A percentile compares a stretch with the other conserved stretches of the same genome.
Evolutionary conservation across 495 filamentous ascomycete species (phyloP).

Genomic region (Pseudomonodictys pantanalensis): DNA sequence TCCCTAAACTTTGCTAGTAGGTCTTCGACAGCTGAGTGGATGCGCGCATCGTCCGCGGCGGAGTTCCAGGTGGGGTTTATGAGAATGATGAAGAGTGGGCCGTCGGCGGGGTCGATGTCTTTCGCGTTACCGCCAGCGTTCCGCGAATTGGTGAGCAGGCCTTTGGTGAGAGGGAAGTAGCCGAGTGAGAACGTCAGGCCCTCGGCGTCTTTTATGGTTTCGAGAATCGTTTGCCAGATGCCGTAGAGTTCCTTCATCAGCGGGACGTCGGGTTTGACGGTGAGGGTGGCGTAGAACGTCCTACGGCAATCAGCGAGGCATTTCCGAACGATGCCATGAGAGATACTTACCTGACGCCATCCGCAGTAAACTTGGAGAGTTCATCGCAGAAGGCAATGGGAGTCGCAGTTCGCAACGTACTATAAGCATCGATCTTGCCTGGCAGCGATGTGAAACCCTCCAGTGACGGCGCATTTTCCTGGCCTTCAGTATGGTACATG

Average conservation of each 20-base stretch:
- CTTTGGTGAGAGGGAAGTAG: background rate
- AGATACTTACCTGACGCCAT: background rate
- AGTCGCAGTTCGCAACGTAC: background rate
- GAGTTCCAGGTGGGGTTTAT: slow-evolving; percentile 36
- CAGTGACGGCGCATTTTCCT: background rate
- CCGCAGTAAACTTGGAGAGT: background rate
- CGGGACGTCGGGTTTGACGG: background rate
- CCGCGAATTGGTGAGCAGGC: slow-evolving; percentile 1
- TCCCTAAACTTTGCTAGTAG: background rate
- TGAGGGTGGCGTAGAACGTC: background rate
- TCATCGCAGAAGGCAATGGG: slow-evolving; percentile 1
- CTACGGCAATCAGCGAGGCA: background rate
- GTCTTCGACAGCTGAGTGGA: background rate
- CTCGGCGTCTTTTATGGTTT: background rate
- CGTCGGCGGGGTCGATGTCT: slow-evolving; percentile 22
- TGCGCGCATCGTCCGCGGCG: slow-evolving; percentile 9
- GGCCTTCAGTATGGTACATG: slow-evolving; percentile 5
- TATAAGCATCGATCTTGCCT: background rate
- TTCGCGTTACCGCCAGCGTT: slow-evolving; percentile 33
- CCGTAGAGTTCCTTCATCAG: background rate
- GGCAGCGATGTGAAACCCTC: background rate
- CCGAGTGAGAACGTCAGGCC: slow-evolving; percentile 1
- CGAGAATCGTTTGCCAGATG: background rate
- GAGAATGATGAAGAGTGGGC: slow-evolving; percentile 35
- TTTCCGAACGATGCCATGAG: background rate